Base-by-base conservation (phyloP, 169 alveolate genomes). In the Plasmodium coatneyi region DNA sequence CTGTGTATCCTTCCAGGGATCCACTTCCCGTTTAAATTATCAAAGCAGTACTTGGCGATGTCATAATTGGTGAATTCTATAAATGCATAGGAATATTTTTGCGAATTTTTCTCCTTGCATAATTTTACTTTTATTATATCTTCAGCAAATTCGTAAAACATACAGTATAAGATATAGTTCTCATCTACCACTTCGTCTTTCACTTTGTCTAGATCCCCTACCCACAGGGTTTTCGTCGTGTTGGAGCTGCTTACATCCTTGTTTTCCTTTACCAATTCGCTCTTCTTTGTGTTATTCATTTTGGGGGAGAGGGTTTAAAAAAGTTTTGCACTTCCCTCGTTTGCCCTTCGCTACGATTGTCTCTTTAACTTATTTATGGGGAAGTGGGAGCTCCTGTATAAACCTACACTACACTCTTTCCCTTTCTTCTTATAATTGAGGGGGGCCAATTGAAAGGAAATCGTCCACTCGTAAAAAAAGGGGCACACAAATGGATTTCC, bases 41-140 rank as follows among this genome's bases (percentile, higher is more conserved):
- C 93, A 87, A 87, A 87, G 46, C 93, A 87, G 46, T 87, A 87
- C 46, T 87, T 87, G 66, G 93, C 93, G 30, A 87, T 43, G 16
- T 87, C 93, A 52, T 5, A 78, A 46, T 28, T 87, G 10, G 93
- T 66, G 71, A 87, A 87, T 80, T 87, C 93, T 34, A 87, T 87
- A 19, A 87, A 87, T 22, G 93, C 93, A 87, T 87, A 87, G 4
- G 93, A 87, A 71, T 41, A 56, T 78, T 78, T 87, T 87, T 87
- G 93, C 28, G 86, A 54, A 16, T 41, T 87, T 30, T 71, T 87
- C 49, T 87, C 93, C 32, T 87, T 87, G 71, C 93, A 87, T 87
- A 87, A 87, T 87, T 87, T 87, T 87, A 87, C 71, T 76, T 80
- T 87, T 56, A 87, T 87, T 87, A 87, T 87, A 32, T 87, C 93